A percentile compares a stretch with the other conserved stretches of the same genome.
These are phyloP conservation scores for Corynascus novoguineensis DNA, from an alignment of 495 filamentous ascomycete species.

Conservation along the genomic window DNA sequence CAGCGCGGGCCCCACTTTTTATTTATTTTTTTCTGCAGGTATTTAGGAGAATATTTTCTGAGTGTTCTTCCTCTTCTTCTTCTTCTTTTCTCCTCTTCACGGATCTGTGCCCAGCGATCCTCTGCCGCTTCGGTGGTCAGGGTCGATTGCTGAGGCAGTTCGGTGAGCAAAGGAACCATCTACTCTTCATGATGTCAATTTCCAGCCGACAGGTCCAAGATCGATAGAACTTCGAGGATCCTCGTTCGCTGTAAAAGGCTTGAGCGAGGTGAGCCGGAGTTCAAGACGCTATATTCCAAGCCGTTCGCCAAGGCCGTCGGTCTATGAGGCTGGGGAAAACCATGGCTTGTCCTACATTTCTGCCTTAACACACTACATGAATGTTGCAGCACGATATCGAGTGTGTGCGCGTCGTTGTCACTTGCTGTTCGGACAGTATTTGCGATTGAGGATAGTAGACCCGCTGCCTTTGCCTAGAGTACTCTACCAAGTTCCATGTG, in stretches of 20 bases:
- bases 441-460: too few relatives aligned
- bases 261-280: slow-evolving; percentile 47
- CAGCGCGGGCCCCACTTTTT: slow-evolving; percentile 21
- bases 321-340: slow-evolving; percentile 80
- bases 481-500: too few relatives aligned
- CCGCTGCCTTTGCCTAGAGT: too few relatives aligned
- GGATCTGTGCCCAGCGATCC: slow-evolving; percentile 84
- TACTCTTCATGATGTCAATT: slow-evolving; percentile 67
- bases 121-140: slow-evolving; percentile 51
- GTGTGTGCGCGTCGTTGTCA: too few relatives aligned
- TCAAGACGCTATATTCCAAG: slow-evolving; percentile 78
- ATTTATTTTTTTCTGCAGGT: slow-evolving; percentile 25
- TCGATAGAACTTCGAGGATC: slow-evolving; percentile 48
- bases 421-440: too few relatives aligned
- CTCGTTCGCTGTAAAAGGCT: slow-evolving; percentile 61
- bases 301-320: slow-evolving; percentile 79
- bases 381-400: neutral
- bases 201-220: slow-evolving; percentile 94
- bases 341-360: slow-evolving; percentile 67
- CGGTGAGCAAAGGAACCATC: slow-evolving; percentile 80
- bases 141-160: slow-evolving; percentile 78
- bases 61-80: slow-evolving; percentile 25
- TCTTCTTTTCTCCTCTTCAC: slow-evolving; percentile 48
- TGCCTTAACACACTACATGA: neutral
- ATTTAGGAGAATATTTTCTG: slow-evolving; percentile 16